phyloP scores from a whole-genome alignment of 179 eudicot genomes.

The Beta lomatogona region DNA sequence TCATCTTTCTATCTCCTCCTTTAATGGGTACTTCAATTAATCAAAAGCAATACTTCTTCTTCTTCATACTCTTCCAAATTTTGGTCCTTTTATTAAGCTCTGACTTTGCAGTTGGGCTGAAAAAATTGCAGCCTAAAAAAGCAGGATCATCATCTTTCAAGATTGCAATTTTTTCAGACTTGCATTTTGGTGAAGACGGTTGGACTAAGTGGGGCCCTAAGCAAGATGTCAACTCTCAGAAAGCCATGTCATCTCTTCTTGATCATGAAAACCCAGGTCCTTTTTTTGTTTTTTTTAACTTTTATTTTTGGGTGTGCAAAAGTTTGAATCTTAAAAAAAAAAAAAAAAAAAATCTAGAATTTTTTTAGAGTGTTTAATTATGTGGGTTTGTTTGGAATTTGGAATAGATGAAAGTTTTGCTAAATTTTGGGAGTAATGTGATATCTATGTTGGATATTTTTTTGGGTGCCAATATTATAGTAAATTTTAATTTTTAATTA shows the following conservation, averaged over 20 bases:
- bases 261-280: constrained; percentile 66
- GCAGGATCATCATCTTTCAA: constrained; percentile 47
- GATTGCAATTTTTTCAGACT: constrained; percentile 73
- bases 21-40: not conserved
- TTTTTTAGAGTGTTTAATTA: not conserved
- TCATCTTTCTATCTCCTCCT: not conserved
- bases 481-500: not conserved
- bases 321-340: not conserved
- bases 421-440: too few species aligned
- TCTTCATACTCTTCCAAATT: not conserved
- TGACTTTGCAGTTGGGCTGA: not conserved
- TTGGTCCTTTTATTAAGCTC: not conserved
- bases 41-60: not conserved
- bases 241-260: constrained; percentile 65
- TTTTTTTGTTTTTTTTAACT: not conserved
- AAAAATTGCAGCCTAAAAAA: constrained; percentile 18
- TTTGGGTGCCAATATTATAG: too few species aligned
- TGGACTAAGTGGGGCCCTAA: constrained; percentile 73
- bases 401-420: not conserved
- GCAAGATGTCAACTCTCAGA: constrained; percentile 58
- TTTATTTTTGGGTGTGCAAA: not conserved
- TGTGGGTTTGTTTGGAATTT: not conserved
- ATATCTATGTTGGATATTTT: too few species aligned
- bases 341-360: not conserved
- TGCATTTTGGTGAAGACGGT: constrained; percentile 75